Evolutionary conservation across 2,329 filamentous ascomycete species (phyloP), one percentile per base, ranked within the genome.

Genomic region (Incumbomyces delicatus): DNA sequence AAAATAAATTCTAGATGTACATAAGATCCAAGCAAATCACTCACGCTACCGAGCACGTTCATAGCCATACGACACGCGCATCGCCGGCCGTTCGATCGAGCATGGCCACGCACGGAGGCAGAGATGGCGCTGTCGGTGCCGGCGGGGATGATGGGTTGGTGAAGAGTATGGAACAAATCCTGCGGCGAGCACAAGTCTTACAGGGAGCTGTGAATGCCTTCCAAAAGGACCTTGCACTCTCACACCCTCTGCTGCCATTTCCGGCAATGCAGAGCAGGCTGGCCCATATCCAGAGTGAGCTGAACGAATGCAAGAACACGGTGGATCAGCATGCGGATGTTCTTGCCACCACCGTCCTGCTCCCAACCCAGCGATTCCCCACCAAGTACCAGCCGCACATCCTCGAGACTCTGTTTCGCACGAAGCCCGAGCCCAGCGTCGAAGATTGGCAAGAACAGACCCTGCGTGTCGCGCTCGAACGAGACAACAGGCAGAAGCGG

Each of bases 351-450:
- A 74, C 87, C 43, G 82, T 85, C 53, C 77, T 85, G 17, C 87
- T 85, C 60, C 87, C 87, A 0, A 79, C 81, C 11, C 84, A 86
- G 2, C 80, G 81, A 62, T 92, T 78, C 65, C 87, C 79, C 3
- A 83, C 78, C 32, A 81, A 76, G 56, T 81, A 75, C 4, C 80
- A 86, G 49, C 78, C 84, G 62, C 58, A 61, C 41, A 72, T 86
- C 3, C 73, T 90, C 1, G 72, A 77, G 20, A 77, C 83, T 57
- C 71, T 94, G 2, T 70, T 94, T 29, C 81, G 87, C 33, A 94
- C 92, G 66, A 92, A 92, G 62, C 74, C 88, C 41, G 87, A 92
- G 55, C 85, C 86, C 0, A 74, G 78, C 18, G 80, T 88, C 14
- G 85, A 89, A 60, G 78, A 81, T 47, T 81, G 83, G 67, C 80